Percentiles rank a stretch among this genome's conserved stretches.
Evolutionary conservation across 306 rosid genomes (phyloP).

Genomic region (Inga laurina): DNA sequence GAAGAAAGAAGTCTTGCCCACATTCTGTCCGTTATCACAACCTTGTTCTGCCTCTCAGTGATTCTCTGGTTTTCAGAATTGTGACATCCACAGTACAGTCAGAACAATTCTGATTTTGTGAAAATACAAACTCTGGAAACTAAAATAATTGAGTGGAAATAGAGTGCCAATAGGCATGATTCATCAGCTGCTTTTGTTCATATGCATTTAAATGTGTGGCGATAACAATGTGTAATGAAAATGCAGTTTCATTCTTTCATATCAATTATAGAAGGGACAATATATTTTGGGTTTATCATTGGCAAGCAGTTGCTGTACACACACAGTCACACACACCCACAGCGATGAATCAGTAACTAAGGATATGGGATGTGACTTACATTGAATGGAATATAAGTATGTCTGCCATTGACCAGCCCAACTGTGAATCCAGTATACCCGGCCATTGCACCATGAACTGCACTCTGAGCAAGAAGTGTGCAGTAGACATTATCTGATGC

Average conservation of each 20-base stretch:
- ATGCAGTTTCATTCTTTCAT: constrained; percentile 9
- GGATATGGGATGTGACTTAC: constrained; percentile 42
- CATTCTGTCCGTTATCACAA: constrained; percentile 90
- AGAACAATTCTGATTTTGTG: constrained; percentile 25
- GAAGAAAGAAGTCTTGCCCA: constrained; percentile 80
- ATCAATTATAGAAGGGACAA: not conserved
- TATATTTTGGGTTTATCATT: not conserved
- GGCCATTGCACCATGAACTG: constrained; percentile 95
- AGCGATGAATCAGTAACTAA: not conserved
- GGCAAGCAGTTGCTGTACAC: not conserved
- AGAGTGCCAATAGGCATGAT: constrained; percentile 7
- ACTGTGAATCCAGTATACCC: constrained; percentile 79
- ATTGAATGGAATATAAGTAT: constrained; percentile 79
- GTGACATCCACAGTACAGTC: constrained; percentile 9
- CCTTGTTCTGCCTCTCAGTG: constrained; percentile 73
- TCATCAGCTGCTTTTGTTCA: not conserved
- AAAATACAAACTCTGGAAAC: constrained; percentile 16
- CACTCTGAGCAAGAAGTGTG: constrained; percentile 93
- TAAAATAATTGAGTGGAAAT: constrained; percentile 7
- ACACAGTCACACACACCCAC: not conserved
- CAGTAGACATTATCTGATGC: constrained; percentile 90
- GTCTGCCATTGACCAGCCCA: constrained; percentile 91
- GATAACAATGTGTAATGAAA: constrained; percentile 1
- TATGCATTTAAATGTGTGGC: not conserved
- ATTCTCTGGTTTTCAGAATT: constrained; percentile 57